These are phyloP conservation scores for Gautieria morchelliformis DNA, from an alignment of 768 basidiomycete genomes.

Conservation along the genomic window DNA sequence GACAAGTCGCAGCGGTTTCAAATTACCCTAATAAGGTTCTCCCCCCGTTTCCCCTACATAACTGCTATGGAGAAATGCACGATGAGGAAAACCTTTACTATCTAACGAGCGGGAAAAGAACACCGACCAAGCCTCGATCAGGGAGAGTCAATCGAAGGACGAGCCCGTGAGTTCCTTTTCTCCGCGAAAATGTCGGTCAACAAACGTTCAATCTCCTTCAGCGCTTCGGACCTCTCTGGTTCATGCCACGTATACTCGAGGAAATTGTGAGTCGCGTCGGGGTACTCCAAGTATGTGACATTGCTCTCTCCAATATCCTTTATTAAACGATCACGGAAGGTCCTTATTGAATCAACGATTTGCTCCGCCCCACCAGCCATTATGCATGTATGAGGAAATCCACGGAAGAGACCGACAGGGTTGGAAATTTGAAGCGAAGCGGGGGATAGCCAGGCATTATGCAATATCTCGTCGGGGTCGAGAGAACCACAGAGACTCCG, in stretches of 20 bases:
- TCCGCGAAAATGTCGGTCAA: too few relatives aligned
- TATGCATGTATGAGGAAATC: constrained; percentile 59
- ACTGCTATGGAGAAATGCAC: too few relatives aligned
- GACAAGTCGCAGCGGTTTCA: too few relatives aligned
- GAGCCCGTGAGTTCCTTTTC: too few relatives aligned
- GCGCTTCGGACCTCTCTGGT: constrained; percentile 8
- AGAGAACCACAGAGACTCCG: constrained; percentile 40
- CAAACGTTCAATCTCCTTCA: too few relatives aligned
- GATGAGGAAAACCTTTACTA: too few relatives aligned
- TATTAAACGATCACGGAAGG: constrained; percentile 38
- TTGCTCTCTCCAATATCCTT: constrained; percentile 24
- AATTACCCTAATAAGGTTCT: too few relatives aligned
- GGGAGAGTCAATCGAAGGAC: too few relatives aligned
- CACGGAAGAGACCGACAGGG: constrained; percentile 33
- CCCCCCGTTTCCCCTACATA: too few relatives aligned
- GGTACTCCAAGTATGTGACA: constrained; percentile 15
- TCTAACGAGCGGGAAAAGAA: too few relatives aligned
- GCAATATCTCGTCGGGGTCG: constrained; percentile 33
- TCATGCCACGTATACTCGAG: constrained; percentile 6
- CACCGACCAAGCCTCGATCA: too few relatives aligned
- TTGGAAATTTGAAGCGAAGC: constrained; percentile 23
- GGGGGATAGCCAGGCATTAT: constrained; percentile 51
- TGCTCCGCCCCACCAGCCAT: constrained; percentile 48
- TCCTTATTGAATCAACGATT: constrained; percentile 40
- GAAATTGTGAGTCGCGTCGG: constrained; percentile 12